Evolutionary conservation across 176 grass and related monocot genomes (phyloP).

Genomic region (Dactylis glomerata): DNA sequence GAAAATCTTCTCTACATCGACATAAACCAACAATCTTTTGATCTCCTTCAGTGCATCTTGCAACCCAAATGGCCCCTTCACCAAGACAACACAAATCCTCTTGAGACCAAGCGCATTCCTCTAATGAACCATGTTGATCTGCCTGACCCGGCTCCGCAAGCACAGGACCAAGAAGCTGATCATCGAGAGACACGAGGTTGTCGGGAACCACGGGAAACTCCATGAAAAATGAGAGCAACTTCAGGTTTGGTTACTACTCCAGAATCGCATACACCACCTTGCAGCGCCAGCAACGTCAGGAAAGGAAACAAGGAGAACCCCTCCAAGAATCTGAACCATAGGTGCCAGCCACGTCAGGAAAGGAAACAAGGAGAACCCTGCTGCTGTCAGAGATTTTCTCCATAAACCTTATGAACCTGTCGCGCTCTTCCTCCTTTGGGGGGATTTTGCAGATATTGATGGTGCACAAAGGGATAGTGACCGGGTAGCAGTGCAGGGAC

Average conservation of each 20-base stretch:
- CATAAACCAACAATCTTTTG: neutral
- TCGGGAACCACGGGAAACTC: neutral
- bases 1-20: neutral
- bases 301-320: neutral
- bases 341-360: neutral
- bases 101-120: neutral
- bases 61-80: neutral
- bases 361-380: neutral
- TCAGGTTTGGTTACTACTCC: neutral
- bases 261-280: neutral
- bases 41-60: neutral
- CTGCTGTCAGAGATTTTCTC: neutral
- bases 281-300: neutral
- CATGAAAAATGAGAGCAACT: neutral
- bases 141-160: too few species aligned
- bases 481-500: neutral
- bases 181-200: neutral
- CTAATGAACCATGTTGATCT: too few species aligned
- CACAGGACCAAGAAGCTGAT: neutral
- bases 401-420: neutral
- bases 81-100: neutral
- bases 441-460: neutral
- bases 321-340: neutral
- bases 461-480: neutral
- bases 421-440: neutral